Conservation (phyloP, 2,329 filamentous ascomycete species). For the Penicillium rolfsii region DNA sequence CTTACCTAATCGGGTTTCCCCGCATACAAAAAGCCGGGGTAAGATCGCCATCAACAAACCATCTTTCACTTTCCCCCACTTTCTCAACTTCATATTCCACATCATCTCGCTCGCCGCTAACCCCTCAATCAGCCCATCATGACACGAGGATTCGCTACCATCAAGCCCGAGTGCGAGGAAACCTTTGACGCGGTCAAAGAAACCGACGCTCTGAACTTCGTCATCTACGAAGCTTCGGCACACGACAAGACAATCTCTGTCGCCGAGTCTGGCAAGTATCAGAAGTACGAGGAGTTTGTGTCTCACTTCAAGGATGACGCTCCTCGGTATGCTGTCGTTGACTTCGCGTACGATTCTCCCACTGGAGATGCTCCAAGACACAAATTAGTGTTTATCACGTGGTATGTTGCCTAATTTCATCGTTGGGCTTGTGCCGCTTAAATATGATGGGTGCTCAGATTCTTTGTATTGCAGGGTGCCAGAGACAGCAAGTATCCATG, state of each 20-base stretch:
- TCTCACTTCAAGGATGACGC: slow-evolving; percentile 21
- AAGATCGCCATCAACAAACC: slow-evolving; percentile 1
- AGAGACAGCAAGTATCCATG: slow-evolving; percentile 20
- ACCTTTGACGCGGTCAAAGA: slow-evolving; percentile 26
- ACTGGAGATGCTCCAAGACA: slow-evolving; percentile 19
- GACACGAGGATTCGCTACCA: slow-evolving; percentile 26
- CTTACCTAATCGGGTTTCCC: slow-evolving; percentile 5
- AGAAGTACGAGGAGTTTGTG: slow-evolving; percentile 21
- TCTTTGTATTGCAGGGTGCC: slow-evolving; percentile 20
- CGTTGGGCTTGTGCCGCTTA: neutral
- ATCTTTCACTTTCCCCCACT: neutral
- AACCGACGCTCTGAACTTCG: slow-evolving; percentile 23
- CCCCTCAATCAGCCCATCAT: slow-evolving; percentile 11
- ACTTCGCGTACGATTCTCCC: slow-evolving; percentile 24
- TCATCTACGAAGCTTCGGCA: slow-evolving; percentile 25
- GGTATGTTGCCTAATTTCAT: slow-evolving; percentile 17
- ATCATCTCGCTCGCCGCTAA: too few relatives aligned
- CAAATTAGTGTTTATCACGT: slow-evolving; percentile 28
- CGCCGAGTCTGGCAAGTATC: slow-evolving; percentile 22
- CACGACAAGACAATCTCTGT: slow-evolving; percentile 27
- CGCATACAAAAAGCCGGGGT: slow-evolving; percentile 7
- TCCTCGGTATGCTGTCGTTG: slow-evolving; percentile 23
- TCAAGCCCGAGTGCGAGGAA: slow-evolving; percentile 24
- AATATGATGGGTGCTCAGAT: neutral
- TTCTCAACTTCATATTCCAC: neutral